phyloP scores from a whole-genome alignment of 495 filamentous ascomycete genomes.

The Pseudoneurospora amorphoporcata region DNA sequence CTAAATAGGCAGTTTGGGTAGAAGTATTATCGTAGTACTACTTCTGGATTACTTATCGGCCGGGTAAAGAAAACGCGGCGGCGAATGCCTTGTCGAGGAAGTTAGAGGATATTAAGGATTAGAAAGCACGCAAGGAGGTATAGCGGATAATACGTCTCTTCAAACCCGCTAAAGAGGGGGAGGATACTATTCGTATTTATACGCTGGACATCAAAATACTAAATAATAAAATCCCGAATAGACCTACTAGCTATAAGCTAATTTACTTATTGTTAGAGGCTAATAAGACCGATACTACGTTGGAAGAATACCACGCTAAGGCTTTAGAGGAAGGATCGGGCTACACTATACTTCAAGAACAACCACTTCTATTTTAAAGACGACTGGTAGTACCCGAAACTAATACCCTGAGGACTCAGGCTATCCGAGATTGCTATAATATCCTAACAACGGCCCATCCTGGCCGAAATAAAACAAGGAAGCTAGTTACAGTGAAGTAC shows the following conservation, averaged over 20 bases:
- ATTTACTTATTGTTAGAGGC: too few relatives aligned
- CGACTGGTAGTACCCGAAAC: not conserved
- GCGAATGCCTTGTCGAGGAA: not conserved
- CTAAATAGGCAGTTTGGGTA: not conserved
- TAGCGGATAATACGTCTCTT: not conserved
- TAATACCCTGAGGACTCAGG: not conserved
- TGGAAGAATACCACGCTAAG: not conserved
- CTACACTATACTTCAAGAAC: not conserved
- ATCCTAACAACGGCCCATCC: not conserved
- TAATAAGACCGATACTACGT: too few relatives aligned
- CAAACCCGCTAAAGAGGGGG: too few relatives aligned
- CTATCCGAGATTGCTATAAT: not conserved
- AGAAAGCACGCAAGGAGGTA: not conserved
- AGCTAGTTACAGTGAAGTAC: not conserved
- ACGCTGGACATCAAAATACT: too few relatives aligned
- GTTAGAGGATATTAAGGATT: not conserved
- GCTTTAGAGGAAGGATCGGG: not conserved
- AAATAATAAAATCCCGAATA: too few relatives aligned
- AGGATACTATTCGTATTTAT: too few relatives aligned
- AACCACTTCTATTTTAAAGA: not conserved
- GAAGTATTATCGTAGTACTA: not conserved
- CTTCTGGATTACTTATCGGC: constrained; percentile 1
- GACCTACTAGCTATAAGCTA: too few relatives aligned
- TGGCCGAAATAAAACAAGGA: not conserved
- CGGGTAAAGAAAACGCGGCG: not conserved